Evolutionary conservation across 352 stramenopile genomes (phyloP), one percentile per base, ranked within the genome.

Genomic region (Pythium diclinum): DNA sequence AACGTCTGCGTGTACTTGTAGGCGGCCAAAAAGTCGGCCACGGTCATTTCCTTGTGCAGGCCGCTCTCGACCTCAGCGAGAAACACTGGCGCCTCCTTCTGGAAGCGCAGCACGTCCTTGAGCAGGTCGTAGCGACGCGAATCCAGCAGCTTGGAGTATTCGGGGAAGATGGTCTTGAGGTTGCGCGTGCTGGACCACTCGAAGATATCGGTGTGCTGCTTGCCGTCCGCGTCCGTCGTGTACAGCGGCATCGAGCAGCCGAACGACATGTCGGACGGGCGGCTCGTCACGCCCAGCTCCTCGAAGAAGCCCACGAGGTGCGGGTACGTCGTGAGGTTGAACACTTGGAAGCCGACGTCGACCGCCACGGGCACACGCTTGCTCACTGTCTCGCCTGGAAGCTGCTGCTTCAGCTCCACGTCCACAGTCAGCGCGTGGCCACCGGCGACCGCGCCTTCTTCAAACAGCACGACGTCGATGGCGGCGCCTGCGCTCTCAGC

Each of bases 321-420:
- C 38, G 89, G 89, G 75, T 97, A 97, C 65, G 96, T 97, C 10
- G 69, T 68, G n/a, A 83, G 59, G 63, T 96, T 97, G 68, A 91
- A 97, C n/a, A 96, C 89, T 83, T 96, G 96, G 67, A 97, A 97
- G 5, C 89, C 89, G 23, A 93, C 89, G 69, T 97, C 91, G 16
- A 97, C 65, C 16, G 59, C 42, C 6, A 71, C 65, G 3, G 21
- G 53, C 33, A 71, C 65, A 9, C 36, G 44, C 44, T 48, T 44
- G 1, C 36, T 36, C 0, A 11, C n/a, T 7, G 32, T 14, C 11
- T 61, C 51, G 7, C 53, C 53, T 2, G 58, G 42, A 8, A 46
- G 76, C 62, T 54, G 65, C 51, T 75, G 67, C 34, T 49, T 19
- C 38, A 76, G 55, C 48, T 77, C 68, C 13, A 81, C 38, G 34